A percentile compares a stretch with the other conserved stretches of the same genome.
Conservation (phyloP, 208 protist genomes). For the Acanthamoeba sp. region DNA sequence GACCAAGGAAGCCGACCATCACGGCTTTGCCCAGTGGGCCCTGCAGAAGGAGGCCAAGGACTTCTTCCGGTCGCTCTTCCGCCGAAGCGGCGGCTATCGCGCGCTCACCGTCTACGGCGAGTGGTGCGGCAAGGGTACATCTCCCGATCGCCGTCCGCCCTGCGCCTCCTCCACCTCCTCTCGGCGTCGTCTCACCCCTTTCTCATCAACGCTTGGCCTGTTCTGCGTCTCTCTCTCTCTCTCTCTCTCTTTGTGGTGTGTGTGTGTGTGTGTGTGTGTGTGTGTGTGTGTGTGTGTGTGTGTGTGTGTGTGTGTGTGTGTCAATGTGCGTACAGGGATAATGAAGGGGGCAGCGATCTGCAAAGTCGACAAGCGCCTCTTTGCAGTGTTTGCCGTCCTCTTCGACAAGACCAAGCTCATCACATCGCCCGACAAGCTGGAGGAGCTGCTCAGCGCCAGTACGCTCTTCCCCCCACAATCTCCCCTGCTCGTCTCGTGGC, state of each 20-base stretch:
- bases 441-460: neutral
- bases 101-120: slow-evolving; percentile 64
- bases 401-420: slow-evolving; percentile 66
- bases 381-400: slow-evolving; percentile 53
- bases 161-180: neutral
- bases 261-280: too few relatives aligned
- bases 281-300: too few relatives aligned
- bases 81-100: slow-evolving; percentile 40
- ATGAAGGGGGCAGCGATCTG: slow-evolving; percentile 73
- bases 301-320: too few relatives aligned
- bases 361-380: slow-evolving; percentile 55
- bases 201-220: too few relatives aligned
- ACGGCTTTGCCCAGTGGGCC: slow-evolving; percentile 62
- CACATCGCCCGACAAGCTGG: slow-evolving; percentile 5
- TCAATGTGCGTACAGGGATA: slow-evolving; percentile 49
- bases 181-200: too few relatives aligned
- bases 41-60: slow-evolving; percentile 58
- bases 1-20: slow-evolving; percentile 56
- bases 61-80: slow-evolving; percentile 51
- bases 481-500: neutral
- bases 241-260: too few relatives aligned
- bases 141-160: neutral
- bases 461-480: neutral
- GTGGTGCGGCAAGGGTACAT: slow-evolving; percentile 66
- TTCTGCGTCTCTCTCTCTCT: too few relatives aligned